Percentiles rank a stretch among this genome's conserved stretches.
phyloP scores from a whole-genome alignment of 2,329 filamentous ascomycete species.

The Curvularia spicifera region DNA sequence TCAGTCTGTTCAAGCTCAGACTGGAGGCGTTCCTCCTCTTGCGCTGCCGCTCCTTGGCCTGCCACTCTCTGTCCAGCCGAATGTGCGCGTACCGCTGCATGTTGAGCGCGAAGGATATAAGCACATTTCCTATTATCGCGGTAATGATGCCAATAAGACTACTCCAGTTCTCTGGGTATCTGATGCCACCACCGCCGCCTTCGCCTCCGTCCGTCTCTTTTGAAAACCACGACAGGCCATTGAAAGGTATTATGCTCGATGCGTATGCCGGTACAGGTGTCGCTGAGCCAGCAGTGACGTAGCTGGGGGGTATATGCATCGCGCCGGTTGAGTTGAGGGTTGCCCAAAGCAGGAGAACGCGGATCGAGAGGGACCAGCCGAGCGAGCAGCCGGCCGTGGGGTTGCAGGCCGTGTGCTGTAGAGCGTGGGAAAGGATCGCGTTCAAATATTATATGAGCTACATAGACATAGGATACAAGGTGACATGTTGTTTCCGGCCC shows the following conservation, averaged over 20 bases:
- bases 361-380: slow-evolving; percentile 5
- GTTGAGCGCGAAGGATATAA: slow-evolving; percentile 95
- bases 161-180: slow-evolving; percentile 68
- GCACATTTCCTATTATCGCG: slow-evolving; percentile 87
- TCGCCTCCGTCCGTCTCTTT: slow-evolving; percentile 16
- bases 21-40: slow-evolving; percentile 48
- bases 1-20: slow-evolving; percentile 50
- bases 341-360: slow-evolving; percentile 9
- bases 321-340: slow-evolving; percentile 9
- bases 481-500: slow-evolving; percentile 11
- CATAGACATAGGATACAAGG: not conserved
- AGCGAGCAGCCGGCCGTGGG: slow-evolving; percentile 6
- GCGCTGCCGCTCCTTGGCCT: slow-evolving; percentile 52
- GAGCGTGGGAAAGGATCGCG: not conserved
- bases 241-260: slow-evolving; percentile 20
- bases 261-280: slow-evolving; percentile 13
- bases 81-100: slow-evolving; percentile 96
- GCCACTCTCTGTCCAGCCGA: slow-evolving; percentile 74
- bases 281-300: slow-evolving; percentile 35
- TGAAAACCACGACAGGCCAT: slow-evolving; percentile 18
- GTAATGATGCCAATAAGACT: slow-evolving; percentile 94
- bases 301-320: slow-evolving; percentile 37
- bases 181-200: slow-evolving; percentile 4
- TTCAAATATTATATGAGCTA: slow-evolving; percentile 4
- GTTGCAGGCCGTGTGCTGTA: not conserved